These are phyloP conservation scores for Phaeoacremonium minimum DNA, from an alignment of 2,329 filamentous ascomycete species.

Conservation along the genomic window DNA sequence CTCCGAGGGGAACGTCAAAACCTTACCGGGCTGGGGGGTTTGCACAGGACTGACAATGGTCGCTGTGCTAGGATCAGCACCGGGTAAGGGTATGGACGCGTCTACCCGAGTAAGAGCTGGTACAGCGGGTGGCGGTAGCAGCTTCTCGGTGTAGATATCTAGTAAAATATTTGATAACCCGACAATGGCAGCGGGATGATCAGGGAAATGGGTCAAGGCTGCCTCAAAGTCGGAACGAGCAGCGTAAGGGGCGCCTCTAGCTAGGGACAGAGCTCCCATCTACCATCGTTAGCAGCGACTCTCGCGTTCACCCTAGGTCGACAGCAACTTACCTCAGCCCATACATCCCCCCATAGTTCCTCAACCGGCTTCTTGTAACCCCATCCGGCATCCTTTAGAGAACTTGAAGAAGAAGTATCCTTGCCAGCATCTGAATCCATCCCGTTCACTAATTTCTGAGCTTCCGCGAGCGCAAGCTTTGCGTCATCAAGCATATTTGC, in stretches of 20 bases:
- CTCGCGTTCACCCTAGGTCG: too few species aligned
- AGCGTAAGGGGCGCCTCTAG: constrained; percentile 58
- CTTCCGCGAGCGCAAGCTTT: constrained; percentile 75
- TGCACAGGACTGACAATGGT: constrained; percentile 5
- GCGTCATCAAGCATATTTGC: constrained; percentile 78
- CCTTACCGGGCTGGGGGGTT: constrained; percentile 5
- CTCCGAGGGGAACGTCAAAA: constrained; percentile 29
- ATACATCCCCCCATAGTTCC: constrained; percentile 80
- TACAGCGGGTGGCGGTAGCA: constrained; percentile 55
- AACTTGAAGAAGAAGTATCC: constrained; percentile 58
- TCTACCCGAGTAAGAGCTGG: constrained; percentile 33
- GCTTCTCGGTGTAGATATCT: constrained; percentile 71
- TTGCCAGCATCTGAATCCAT: constrained; percentile 65
- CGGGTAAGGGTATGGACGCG: constrained; percentile 17
- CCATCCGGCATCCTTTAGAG: constrained; percentile 66
- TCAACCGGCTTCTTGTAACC: constrained; percentile 77
- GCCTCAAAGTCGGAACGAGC: constrained; percentile 78
- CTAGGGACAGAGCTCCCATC: constrained; percentile 60
- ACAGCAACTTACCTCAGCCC: constrained; percentile 71
- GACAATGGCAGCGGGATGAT: constrained; percentile 77
- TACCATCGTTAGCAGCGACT: too few species aligned
- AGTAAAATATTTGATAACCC: constrained; percentile 81
- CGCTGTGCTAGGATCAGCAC: constrained; percentile 8
- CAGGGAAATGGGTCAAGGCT: constrained; percentile 71
- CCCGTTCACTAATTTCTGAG: constrained; percentile 66